Evolutionary conservation across 2,329 filamentous ascomycete genomes (phyloP).

Genomic region (Aspergillus pseudotamarii): DNA sequence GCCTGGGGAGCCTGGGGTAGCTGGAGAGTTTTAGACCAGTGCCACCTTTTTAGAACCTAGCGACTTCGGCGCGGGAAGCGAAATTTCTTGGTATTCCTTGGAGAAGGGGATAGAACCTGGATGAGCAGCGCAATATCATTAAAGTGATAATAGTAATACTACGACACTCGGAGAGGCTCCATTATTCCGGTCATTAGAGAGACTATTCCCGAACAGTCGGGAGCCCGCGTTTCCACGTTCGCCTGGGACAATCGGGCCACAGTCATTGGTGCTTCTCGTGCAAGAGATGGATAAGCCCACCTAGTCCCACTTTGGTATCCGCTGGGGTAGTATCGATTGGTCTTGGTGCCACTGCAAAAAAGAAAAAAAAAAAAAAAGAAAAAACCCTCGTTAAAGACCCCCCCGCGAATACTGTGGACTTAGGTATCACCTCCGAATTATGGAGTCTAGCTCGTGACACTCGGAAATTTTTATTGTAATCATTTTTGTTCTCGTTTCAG

Average conservation of each 20-base stretch:
- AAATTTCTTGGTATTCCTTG: neutral
- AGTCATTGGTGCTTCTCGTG: neutral
- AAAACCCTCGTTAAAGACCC: neutral
- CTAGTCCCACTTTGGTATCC: slow-evolving; percentile 25
- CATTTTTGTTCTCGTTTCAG: neutral
- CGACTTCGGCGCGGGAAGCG: slow-evolving; percentile 1
- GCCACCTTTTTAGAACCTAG: neutral
- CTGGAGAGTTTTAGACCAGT: neutral
- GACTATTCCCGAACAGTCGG: slow-evolving; percentile 4
- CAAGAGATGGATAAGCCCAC: neutral
- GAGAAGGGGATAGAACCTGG: neutral
- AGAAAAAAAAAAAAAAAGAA: neutral
- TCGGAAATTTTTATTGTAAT: slow-evolving; percentile 1
- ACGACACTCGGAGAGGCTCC: neutral
- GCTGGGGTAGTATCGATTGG: slow-evolving; percentile 18
- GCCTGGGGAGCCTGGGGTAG: slow-evolving; percentile 3
- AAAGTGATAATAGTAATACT: neutral
- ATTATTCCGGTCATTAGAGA: neutral
- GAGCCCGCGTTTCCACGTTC: slow-evolving; percentile 4
- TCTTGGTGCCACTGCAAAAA: neutral
- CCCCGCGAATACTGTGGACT: neutral
- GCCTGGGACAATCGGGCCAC: neutral
- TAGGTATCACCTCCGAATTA: neutral
- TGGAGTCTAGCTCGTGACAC: slow-evolving; percentile 7
- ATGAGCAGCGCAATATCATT: neutral